Evolutionary conservation across 495 filamentous ascomycete species (phyloP).

Genomic region (Daldinia concentrica): DNA sequence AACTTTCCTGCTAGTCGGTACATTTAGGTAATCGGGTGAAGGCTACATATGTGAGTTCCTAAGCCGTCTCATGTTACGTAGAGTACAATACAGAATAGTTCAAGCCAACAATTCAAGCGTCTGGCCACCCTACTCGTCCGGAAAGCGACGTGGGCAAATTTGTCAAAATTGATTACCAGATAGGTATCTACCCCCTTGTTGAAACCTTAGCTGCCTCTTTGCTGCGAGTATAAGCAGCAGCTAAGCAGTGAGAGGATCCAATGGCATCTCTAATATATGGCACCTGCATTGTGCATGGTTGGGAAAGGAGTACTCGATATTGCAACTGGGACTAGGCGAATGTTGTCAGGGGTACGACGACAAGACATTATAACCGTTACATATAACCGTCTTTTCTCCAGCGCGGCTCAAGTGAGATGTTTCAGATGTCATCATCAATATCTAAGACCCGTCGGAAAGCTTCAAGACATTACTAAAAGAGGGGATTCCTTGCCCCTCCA

Average conservation of each 20-base stretch:
- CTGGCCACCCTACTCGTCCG: neutral
- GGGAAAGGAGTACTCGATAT: constrained; percentile 20
- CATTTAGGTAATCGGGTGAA: constrained; percentile 28
- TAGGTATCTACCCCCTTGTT: neutral
- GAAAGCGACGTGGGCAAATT: constrained; percentile 22
- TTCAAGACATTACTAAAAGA: constrained; percentile 11
- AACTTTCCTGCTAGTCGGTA: constrained; percentile 8
- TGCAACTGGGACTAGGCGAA: constrained; percentile 10
- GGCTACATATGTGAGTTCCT: neutral
- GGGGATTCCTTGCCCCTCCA: neutral
- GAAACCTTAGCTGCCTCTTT: neutral
- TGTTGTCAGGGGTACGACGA: constrained; percentile 25
- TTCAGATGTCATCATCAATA: constrained; percentile 41
- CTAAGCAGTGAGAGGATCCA: constrained; percentile 5
- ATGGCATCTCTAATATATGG: constrained; percentile 23
- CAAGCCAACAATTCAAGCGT: constrained; percentile 1
- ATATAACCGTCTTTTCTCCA: constrained; percentile 44
- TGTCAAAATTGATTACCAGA: neutral
- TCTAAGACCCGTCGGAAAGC: constrained; percentile 24
- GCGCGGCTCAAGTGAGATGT: constrained; percentile 45
- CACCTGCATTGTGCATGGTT: constrained; percentile 15
- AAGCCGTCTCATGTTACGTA: constrained; percentile 8
- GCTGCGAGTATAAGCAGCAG: constrained; percentile 2
- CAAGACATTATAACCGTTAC: constrained; percentile 43
- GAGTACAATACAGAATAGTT: neutral